Percentiles rank a stretch among this genome's conserved stretches.
phyloP scores from a whole-genome alignment of 768 basidiomycete species.

The Xerocomellus amylosporus region DNA sequence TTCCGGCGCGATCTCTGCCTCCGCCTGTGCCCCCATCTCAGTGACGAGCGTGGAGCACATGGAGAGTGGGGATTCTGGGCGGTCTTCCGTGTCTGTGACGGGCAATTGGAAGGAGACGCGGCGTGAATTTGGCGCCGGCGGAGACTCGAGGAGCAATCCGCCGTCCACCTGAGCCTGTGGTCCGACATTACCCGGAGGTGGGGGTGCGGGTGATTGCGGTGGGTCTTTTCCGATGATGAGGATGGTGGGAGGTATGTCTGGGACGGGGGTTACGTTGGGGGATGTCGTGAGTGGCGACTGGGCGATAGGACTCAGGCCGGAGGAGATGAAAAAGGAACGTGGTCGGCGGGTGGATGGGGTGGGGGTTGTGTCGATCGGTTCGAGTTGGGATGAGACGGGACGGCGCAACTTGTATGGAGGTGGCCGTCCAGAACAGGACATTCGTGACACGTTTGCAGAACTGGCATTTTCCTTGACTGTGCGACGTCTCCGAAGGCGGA shows the following conservation, averaged over 20 bases:
- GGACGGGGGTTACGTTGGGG: not conserved
- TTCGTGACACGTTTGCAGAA: not conserved
- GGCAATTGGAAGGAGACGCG: conserved; percentile 11
- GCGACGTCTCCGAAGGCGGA: conserved; percentile 16
- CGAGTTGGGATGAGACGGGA: not conserved
- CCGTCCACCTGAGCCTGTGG: not conserved
- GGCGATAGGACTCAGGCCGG: not conserved
- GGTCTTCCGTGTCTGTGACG: not conserved
- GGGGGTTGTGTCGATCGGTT: not conserved
- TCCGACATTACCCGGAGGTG: not conserved
- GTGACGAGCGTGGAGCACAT: conserved; percentile 17
- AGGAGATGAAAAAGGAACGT: not conserved
- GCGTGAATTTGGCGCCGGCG: not conserved
- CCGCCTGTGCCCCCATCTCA: not conserved
- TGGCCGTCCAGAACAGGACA: not conserved
- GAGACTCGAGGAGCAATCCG: not conserved
- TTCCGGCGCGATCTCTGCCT: not conserved
- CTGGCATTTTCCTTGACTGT: not conserved
- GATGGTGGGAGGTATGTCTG: not conserved
- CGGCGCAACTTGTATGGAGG: not conserved
- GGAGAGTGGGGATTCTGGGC: not conserved
- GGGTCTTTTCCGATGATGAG: conserved; percentile 15
- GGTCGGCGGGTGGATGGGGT: not conserved
- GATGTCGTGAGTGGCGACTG: not conserved
- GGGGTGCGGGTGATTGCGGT: not conserved